A percentile compares a stretch with the other conserved stretches of the same genome.
Evolutionary conservation across 805 yeast species (phyloP).

Genomic region (Nakazawaea anatomiae): DNA sequence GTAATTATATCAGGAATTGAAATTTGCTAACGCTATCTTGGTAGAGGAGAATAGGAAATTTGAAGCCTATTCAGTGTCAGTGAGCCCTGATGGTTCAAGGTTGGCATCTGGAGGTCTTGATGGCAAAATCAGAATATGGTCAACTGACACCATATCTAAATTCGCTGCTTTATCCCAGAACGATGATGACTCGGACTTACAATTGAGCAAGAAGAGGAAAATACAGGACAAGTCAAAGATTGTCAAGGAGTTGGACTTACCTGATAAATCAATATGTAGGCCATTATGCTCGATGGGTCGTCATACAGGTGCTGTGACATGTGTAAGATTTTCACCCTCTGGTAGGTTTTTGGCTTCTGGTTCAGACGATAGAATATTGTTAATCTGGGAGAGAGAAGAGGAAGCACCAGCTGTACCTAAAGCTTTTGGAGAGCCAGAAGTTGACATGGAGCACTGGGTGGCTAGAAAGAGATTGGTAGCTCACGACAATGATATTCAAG

Average conservation of each 20-base stretch:
- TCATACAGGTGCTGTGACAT: constrained; percentile 95
- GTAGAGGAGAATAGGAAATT: constrained; percentile 71
- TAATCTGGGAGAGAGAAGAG: constrained; percentile 92
- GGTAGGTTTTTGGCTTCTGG: constrained; percentile 92
- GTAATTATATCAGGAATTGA: not conserved
- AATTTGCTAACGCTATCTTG: not conserved
- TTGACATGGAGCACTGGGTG: constrained; percentile 88
- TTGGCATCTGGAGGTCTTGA: constrained; percentile 93
- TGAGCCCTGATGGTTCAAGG: constrained; percentile 76
- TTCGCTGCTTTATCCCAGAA: constrained; percentile 23
- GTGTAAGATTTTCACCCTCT: constrained; percentile 86
- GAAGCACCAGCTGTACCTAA: constrained; percentile 43
- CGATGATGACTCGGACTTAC: constrained; percentile 8
- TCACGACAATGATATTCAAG: constrained; percentile 97
- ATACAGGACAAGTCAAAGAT: constrained; percentile 17
- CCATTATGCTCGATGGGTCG: constrained; percentile 90
- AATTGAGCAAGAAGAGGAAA: constrained; percentile 5
- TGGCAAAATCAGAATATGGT: constrained; percentile 92
- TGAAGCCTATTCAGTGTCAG: constrained; percentile 81
- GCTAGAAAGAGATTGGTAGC: constrained; percentile 90
- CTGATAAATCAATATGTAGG: constrained; percentile 29
- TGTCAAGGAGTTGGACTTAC: constrained; percentile 11
- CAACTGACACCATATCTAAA: constrained; percentile 45
- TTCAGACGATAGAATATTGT: constrained; percentile 85
- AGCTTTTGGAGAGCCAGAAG: constrained; percentile 65